Evolutionary conservation across 164 flowering plant genomes (phyloP).

Genomic region (Santalum album): DNA sequence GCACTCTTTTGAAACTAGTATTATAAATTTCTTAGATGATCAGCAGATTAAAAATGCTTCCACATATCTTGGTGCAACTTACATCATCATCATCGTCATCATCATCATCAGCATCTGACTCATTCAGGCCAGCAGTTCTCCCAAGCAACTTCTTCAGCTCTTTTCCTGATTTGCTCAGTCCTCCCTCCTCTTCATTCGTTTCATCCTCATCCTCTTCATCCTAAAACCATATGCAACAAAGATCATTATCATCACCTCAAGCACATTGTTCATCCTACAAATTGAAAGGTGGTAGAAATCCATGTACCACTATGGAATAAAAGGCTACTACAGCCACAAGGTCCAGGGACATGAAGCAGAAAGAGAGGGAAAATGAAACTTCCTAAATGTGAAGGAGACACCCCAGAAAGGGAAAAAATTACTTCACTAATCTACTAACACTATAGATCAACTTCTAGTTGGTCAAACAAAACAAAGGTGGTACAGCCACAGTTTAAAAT

Average conservation of each 20-base stretch:
- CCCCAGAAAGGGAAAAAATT: too few relatives aligned
- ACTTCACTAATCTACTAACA: too few relatives aligned
- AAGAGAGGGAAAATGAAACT: too few relatives aligned
- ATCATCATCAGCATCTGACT: slow-evolving; percentile 85
- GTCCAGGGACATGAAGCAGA: not conserved
- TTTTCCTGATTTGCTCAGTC: slow-evolving; percentile 90
- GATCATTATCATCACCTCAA: not conserved
- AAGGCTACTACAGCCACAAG: not conserved
- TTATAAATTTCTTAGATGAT: too few relatives aligned
- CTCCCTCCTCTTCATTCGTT: slow-evolving; percentile 65
- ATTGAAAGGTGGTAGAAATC: not conserved
- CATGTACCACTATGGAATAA: not conserved
- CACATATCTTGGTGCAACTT: slow-evolving; percentile 12
- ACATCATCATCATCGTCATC: slow-evolving; percentile 88
- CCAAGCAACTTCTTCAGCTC: slow-evolving; percentile 92
- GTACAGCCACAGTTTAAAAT: too few relatives aligned
- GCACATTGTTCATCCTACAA: not conserved
- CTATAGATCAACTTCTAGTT: too few relatives aligned
- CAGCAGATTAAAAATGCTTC: too few relatives aligned
- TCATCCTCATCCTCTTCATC: slow-evolving; percentile 95
- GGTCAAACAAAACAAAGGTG: too few relatives aligned
- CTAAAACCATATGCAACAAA: slow-evolving; percentile 24
- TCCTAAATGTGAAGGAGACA: too few relatives aligned
- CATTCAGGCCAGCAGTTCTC: slow-evolving; percentile 54
- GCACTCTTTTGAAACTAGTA: too few relatives aligned